These are phyloP conservation scores for Colletotrichum acutatum DNA, from an alignment of 2,329 filamentous ascomycete genomes.

Conservation along the genomic window DNA sequence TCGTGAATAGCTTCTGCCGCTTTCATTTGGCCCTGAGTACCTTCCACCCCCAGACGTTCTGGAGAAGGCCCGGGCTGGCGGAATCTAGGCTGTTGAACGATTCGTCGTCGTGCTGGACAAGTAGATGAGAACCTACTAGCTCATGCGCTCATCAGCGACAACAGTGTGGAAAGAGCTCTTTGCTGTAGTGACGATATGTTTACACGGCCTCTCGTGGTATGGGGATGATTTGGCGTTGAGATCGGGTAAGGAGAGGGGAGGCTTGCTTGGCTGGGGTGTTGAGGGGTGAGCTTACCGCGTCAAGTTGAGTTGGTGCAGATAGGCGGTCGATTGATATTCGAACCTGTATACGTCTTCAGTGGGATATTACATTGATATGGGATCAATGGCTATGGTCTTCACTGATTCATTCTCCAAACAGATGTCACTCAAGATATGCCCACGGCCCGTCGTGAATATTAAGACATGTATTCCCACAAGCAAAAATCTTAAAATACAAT, in stretches of 20 bases:
- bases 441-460: neutral
- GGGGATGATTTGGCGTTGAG: neutral
- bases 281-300: neutral
- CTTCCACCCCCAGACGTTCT: constrained; percentile 54
- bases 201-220: neutral
- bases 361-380: neutral
- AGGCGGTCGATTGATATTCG: neutral
- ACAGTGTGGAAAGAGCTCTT: neutral
- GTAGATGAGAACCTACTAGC: too few relatives aligned
- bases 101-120: neutral
- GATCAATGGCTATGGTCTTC: neutral
- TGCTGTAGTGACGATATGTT: neutral
- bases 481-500: neutral
- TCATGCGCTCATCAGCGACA: neutral
- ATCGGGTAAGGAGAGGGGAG: neutral
- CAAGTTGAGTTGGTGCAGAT: neutral
- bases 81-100: neutral
- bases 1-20: constrained; percentile 67
- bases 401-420: neutral
- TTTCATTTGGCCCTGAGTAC: constrained; percentile 75
- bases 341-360: neutral
- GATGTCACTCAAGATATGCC: neutral
- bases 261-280: neutral
- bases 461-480: neutral
- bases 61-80: constrained; percentile 23